Evolutionary conservation across 257 asterid genomes (phyloP).

Genomic region (Solanum pinnatisectum): DNA sequence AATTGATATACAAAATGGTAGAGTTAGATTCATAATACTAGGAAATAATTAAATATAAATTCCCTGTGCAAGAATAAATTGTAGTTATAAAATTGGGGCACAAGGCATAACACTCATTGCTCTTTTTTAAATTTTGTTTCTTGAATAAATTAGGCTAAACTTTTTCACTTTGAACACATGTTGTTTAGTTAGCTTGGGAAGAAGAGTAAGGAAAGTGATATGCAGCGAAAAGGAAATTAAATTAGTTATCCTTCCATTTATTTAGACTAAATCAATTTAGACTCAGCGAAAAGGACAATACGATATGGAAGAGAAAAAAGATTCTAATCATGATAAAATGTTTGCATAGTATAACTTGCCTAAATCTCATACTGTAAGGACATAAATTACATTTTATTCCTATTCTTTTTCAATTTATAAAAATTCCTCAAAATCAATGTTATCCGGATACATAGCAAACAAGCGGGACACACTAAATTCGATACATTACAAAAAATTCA

Average conservation of each 20-base stretch:
- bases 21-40: background rate
- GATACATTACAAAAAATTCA: too few species aligned
- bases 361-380: too few species aligned
- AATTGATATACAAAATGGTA: background rate
- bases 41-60: background rate
- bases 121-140: background rate
- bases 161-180: background rate
- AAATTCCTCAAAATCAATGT: too few species aligned
- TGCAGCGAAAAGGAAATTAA: background rate
- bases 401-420: too few species aligned
- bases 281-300: background rate
- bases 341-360: background rate
- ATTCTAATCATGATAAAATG: background rate
- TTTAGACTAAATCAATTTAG: background rate
- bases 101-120: background rate
- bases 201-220: background rate
- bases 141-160: background rate
- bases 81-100: too few species aligned
- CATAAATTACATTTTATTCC: too few species aligned
- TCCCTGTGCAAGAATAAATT: background rate
- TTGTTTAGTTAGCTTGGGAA: background rate
- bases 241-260: background rate
- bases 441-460: too few species aligned
- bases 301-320: background rate
- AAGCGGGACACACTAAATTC: too few species aligned